phyloP scores from a whole-genome alignment of 2,329 filamentous ascomycete species.

The Tolypocladium sp. region DNA sequence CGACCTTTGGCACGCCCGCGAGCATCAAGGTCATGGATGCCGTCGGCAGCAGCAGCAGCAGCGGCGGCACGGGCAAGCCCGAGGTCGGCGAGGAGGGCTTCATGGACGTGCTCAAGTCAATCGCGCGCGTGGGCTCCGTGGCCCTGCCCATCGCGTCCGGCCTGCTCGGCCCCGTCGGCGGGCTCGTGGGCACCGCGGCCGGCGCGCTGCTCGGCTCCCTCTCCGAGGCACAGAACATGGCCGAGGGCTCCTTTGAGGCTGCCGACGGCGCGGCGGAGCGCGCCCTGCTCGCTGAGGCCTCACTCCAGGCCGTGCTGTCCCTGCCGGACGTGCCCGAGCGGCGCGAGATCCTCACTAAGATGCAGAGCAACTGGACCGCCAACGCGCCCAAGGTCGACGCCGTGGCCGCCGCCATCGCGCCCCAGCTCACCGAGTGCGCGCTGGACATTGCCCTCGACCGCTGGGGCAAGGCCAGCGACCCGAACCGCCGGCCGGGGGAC shows the following conservation, averaged over 20 bases:
- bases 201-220: neutral
- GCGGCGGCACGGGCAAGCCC: neutral
- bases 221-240: neutral
- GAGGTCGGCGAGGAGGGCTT: neutral
- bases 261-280: neutral
- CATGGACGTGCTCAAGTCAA: neutral
- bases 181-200: neutral
- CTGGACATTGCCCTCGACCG: conserved; percentile 1
- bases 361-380: neutral
- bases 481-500: neutral
- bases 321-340: neutral
- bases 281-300: neutral
- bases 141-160: neutral
- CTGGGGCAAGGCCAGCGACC: conserved; percentile 3
- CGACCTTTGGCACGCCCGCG: neutral
- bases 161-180: neutral
- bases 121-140: neutral
- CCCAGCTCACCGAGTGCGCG: conserved; percentile 3
- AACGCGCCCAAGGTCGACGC: conserved; percentile 3
- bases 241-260: neutral
- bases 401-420: conserved; percentile 2
- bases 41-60: neutral
- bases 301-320: neutral
- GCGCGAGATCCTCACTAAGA: neutral
- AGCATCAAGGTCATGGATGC: neutral